Conservation (phyloP, 768 basidiomycete genomes). For the Lactifluus piperatus region DNA sequence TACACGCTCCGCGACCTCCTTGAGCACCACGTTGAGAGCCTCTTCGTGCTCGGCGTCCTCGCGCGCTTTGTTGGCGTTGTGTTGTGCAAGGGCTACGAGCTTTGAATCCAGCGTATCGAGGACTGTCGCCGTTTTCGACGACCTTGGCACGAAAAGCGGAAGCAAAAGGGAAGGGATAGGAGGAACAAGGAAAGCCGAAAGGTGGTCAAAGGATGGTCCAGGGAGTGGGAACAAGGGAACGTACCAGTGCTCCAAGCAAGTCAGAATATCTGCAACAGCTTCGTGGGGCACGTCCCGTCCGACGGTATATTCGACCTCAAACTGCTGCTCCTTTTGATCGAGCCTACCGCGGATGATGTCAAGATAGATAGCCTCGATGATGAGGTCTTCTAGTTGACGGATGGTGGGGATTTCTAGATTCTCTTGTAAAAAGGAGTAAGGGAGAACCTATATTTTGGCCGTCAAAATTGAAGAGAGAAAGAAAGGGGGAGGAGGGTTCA, state of each 20-base stretch:
- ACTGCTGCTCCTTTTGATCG: constrained; percentile 82
- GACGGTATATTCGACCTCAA: constrained; percentile 89
- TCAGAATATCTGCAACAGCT: constrained; percentile 50
- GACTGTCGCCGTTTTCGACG: constrained; percentile 59
- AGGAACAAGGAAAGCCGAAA: not conserved
- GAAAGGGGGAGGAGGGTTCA: not conserved
- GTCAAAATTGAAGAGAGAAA: not conserved
- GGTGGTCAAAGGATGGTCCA: not conserved
- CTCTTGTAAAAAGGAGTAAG: constrained; percentile 65
- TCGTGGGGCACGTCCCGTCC: constrained; percentile 85
- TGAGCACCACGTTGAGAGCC: constrained; percentile 41
- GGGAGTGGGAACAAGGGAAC: constrained; percentile 23
- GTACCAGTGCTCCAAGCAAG: constrained; percentile 60
- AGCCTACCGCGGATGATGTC: constrained; percentile 85
- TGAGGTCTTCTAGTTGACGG: constrained; percentile 89
- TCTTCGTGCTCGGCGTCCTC: constrained; percentile 49
- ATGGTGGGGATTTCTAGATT: constrained; percentile 69
- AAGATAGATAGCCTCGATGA: constrained; percentile 94
- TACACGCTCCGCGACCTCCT: constrained; percentile 54
- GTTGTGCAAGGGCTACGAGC: constrained; percentile 45
- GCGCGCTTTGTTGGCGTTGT: constrained; percentile 33
- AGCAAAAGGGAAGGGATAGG: not conserved
- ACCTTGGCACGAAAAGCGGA: constrained; percentile 34
- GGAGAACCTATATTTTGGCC: constrained; percentile 55
- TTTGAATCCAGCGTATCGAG: constrained; percentile 66